Conservation (phyloP, 306 rosid genomes). For the Castanea mollissima region DNA sequence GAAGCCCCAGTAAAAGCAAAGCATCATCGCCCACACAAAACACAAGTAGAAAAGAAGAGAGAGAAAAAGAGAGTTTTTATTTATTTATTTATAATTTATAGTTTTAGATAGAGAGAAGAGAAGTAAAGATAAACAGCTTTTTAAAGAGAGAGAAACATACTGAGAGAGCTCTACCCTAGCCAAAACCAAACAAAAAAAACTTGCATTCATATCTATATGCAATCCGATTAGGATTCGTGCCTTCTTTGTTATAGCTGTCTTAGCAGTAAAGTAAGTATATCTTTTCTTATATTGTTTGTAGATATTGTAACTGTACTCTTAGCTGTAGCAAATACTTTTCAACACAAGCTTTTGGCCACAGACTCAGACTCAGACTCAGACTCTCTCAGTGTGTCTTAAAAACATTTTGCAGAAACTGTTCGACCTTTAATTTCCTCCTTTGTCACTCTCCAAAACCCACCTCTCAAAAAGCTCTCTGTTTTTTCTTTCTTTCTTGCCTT, state of each 20-base stretch:
- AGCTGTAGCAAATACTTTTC: conserved; percentile 33
- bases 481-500: conserved; percentile 4
- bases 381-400: conserved; percentile 31
- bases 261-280: too few species aligned
- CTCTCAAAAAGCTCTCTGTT: conserved; percentile 37
- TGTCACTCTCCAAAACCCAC: conserved; percentile 14
- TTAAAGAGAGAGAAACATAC: conserved; percentile 17
- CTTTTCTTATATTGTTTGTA: too few species aligned
- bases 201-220: conserved; percentile 13
- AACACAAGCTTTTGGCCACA: conserved; percentile 23
- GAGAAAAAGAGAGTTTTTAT: conserved; percentile 11
- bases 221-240: conserved; percentile 71
- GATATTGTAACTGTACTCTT: neutral
- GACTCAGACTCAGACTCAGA: conserved; percentile 4
- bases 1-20: conserved; percentile 27
- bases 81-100: neutral
- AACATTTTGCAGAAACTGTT: conserved; percentile 32
- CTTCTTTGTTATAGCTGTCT: neutral
- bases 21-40: conserved; percentile 40
- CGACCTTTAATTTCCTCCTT: conserved; percentile 22
- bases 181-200: conserved; percentile 27
- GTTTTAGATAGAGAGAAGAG: conserved; percentile 4
- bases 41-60: neutral
- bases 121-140: conserved; percentile 21
- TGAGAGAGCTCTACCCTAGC: conserved; percentile 8